A percentile compares a stretch with the other conserved stretches of the same genome.
Evolutionary conservation across 805 yeast species (phyloP).

Genomic region (Barnettozyma salicaria): DNA sequence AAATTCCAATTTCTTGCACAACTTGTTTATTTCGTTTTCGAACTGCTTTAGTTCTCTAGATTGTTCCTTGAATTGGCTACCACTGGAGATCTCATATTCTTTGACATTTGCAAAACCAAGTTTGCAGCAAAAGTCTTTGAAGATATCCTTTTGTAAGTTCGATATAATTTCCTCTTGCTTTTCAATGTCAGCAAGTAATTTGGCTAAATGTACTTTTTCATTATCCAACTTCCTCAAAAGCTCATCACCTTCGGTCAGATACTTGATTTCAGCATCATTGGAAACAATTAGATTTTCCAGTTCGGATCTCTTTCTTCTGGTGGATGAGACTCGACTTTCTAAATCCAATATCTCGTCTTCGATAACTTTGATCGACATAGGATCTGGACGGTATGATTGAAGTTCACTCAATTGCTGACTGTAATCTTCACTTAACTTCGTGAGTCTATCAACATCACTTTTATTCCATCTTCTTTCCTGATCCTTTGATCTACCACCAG

Average conservation of each 20-base stretch:
- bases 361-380: conserved; percentile 48
- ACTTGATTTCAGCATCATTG: conserved; percentile 43
- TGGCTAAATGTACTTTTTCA: conserved; percentile 22
- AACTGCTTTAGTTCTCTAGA: conserved; percentile 57
- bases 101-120: conserved; percentile 50
- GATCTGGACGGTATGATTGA: conserved; percentile 43
- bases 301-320: conserved; percentile 41
- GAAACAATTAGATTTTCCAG: conserved; percentile 41
- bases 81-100: conserved; percentile 68
- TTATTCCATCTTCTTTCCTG: conserved; percentile 66
- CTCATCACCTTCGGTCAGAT: conserved; percentile 36
- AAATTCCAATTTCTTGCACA: conserved; percentile 57
- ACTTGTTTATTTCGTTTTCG: conserved; percentile 52
- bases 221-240: conserved; percentile 23
- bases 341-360: conserved; percentile 48
- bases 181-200: conserved; percentile 23
- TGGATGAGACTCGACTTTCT: conserved; percentile 39
- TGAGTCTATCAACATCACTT: conserved; percentile 51
- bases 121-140: conserved; percentile 46
- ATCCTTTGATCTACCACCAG: conserved; percentile 71
- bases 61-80: conserved; percentile 47
- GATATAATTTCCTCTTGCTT: conserved; percentile 27
- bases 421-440: conserved; percentile 44
- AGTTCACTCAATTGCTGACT: conserved; percentile 39
- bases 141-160: conserved; percentile 40